A percentile compares a stretch with the other conserved stretches of the same genome.
Evolutionary conservation across 1,139 yeast species (phyloP).

Genomic region (Pichia sp.): DNA sequence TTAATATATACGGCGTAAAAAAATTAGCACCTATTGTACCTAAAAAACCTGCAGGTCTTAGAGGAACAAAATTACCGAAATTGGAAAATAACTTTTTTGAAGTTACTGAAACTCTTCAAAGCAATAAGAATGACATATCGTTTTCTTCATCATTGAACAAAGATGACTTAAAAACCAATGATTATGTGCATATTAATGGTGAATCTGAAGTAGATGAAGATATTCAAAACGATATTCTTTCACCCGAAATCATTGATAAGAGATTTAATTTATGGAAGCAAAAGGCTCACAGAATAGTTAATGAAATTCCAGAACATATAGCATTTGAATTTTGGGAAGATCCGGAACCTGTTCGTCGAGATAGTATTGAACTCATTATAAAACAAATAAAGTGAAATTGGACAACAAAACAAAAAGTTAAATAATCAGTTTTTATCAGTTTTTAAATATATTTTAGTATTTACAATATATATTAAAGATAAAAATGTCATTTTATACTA

Average conservation of each 20-base stretch:
- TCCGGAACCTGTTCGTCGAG: slow-evolving; percentile 26
- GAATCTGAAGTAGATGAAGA: not conserved
- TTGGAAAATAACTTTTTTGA: not conserved
- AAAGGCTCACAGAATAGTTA: slow-evolving; percentile 36
- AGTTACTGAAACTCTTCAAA: not conserved
- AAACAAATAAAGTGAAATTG: slow-evolving; percentile 1
- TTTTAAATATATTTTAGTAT: not conserved
- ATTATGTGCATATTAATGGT: not conserved
- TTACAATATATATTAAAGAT: not conserved
- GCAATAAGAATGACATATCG: no score
- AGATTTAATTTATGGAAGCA: slow-evolving; percentile 46
- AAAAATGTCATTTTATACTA: no score
- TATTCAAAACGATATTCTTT: no score
- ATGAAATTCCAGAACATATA: slow-evolving; percentile 34
- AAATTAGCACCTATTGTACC: slow-evolving; percentile 30
- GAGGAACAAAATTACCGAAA: slow-evolving; percentile 6
- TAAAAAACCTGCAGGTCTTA: slow-evolving; percentile 13
- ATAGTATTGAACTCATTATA: slow-evolving; percentile 17
- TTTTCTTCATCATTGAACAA: no score
- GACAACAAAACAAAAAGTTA: no score
- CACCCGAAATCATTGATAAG: slow-evolving; percentile 30
- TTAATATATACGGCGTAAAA: slow-evolving; percentile 3
- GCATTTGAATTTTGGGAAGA: slow-evolving; percentile 30
- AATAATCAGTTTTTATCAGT: not conserved
- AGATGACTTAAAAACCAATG: not conserved